Conservation (phyloP, 2,329 filamentous ascomycete species). For the Zymoseptoria pseudotritici region DNA sequence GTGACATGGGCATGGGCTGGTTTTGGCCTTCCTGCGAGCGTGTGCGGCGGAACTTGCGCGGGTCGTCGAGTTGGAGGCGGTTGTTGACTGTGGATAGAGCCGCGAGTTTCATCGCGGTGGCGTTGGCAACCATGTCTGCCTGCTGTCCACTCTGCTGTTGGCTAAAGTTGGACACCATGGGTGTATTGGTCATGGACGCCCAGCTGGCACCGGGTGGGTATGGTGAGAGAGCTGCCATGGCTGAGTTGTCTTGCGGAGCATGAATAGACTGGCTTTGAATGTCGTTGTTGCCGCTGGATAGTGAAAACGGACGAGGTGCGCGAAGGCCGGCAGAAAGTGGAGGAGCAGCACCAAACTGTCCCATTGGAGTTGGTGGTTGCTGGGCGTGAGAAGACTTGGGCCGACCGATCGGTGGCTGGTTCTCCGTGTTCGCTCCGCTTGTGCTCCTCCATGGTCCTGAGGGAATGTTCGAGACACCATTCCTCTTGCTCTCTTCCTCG, state of each 20-base stretch:
- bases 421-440: constrained; percentile 39
- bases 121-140: constrained; percentile 97
- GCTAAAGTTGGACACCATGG: constrained; percentile 81
- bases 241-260: constrained; percentile 55
- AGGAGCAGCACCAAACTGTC: constrained; percentile 68
- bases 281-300: constrained; percentile 55
- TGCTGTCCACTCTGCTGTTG: constrained; percentile 55
- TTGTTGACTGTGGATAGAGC: constrained; percentile 97
- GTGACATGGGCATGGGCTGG: constrained; percentile 49
- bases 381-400: constrained; percentile 76
- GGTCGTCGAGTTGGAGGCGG: constrained; percentile 91
- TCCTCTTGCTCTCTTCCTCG: constrained; percentile 52
- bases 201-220: constrained; percentile 82
- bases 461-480: constrained; percentile 57
- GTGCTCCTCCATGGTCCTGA: constrained; percentile 69
- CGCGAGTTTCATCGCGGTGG: constrained; percentile 96
- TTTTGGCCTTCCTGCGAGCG: constrained; percentile 60
- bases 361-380: constrained; percentile 66
- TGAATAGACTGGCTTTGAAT: constrained; percentile 79
- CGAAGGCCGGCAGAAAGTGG: constrained; percentile 67
- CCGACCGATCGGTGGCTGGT: constrained; percentile 49
- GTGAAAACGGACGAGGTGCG: constrained; percentile 65
- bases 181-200: constrained; percentile 98
- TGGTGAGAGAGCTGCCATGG: constrained; percentile 69
- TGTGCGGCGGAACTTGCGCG: constrained; percentile 87